Base-by-base conservation (phyloP, 106 monocot genomes). In the Agapanthus africanus region DNA sequence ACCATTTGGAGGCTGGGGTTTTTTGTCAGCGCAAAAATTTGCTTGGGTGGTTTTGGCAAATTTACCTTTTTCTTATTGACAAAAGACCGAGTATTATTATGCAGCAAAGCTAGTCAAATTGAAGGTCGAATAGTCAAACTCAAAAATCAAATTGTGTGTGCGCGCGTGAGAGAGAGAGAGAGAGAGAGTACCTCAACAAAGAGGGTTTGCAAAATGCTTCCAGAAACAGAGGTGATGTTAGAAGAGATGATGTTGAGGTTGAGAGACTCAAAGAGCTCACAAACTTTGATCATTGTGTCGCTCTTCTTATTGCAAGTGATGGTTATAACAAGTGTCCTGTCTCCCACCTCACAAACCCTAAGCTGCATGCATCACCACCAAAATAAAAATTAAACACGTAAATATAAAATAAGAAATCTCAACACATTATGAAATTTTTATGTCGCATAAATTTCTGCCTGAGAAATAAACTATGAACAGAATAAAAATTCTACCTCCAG, bases 121-220 rank as follows among this genome's bases (percentile, higher is more conserved):
- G n/a, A n/a, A n/a, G n/a, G n/a, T n/a, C n/a, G n/a, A n/a, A n/a
- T n/a, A n/a, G n/a, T n/a, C n/a, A n/a, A n/a, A n/a, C n/a, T n/a
- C n/a, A n/a, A n/a, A n/a, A n/a, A n/a, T n/a, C n/a, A n/a, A n/a
- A n/a, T n/a, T n/a, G n/a, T n/a, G n/a, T n/a, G n/a, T n/a, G n/a
- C n/a, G n/a, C n/a, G n/a, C n/a, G n/a, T n/a, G n/a, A n/a, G n/a
- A n/a, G n/a, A n/a, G n/a, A n/a, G n/a, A n/a, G n/a, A n/a, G n/a
- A n/a, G n/a, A n/a, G n/a, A n/a, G 15, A 54, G 22, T 71, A 93
- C 93, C 93, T 93, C 90, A 54, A 94, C 76, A 54, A 85, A 85
- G 37, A 94, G 54, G 11, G 94, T 87, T 67, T 90, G 87, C 11
- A 87, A 42, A 19, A 90, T 80, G 31, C 68, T 88, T 0, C 81